Evolutionary conservation across 148 eudicot species (phyloP), one percentile per base, ranked within the genome.

Genomic region (Rheum nobile): DNA sequence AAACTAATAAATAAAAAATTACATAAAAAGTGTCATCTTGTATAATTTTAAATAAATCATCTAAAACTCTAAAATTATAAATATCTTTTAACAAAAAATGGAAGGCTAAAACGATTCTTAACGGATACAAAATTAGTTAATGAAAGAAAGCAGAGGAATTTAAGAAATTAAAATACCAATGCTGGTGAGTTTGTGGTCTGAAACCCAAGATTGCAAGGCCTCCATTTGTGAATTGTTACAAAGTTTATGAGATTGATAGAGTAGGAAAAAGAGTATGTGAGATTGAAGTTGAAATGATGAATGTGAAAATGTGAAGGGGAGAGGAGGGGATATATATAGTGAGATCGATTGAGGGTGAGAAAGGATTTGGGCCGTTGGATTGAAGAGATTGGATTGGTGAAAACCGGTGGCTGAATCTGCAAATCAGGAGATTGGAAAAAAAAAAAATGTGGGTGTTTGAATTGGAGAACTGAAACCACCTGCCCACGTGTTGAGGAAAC

Each of bases 181-280:
- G 87, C 88, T 88, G 48, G 95, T 81, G 74, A 92, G 95, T 77
- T 92, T 92, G 88, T 92, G 86, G 43, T 89, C 82, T 32, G 83
- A 79, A 75, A 92, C 83, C 97, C 97, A 92, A 43, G 95, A 84
- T 75, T 85, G 90, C 67, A 88, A 71, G 26, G 87, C 83, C 72
- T 85, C 92, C 95, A 92, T 91, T 39, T 26, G 3, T 47, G n/a
- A 17, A 5, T n/a, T n/a, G n/a, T n/a, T n/a, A n/a, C n/a, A 1
- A 47, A 47, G 61, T 21, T 54, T 29, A 4, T 54, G 22, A 14
- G 61, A 17, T 54, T 54, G 5, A 19, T n/a, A 19, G 57, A 50
- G 24, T n/a, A n/a, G n/a, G n/a, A n/a, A n/a, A n/a, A n/a, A n/a
- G n/a, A 0, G 8, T n/a, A 21, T 5, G 24, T 52, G 59, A 52